Percentiles rank a stretch among this genome's conserved stretches.
Conservation (phyloP, 2,329 filamentous ascomycete species). For the Exserohilum turcica region DNA sequence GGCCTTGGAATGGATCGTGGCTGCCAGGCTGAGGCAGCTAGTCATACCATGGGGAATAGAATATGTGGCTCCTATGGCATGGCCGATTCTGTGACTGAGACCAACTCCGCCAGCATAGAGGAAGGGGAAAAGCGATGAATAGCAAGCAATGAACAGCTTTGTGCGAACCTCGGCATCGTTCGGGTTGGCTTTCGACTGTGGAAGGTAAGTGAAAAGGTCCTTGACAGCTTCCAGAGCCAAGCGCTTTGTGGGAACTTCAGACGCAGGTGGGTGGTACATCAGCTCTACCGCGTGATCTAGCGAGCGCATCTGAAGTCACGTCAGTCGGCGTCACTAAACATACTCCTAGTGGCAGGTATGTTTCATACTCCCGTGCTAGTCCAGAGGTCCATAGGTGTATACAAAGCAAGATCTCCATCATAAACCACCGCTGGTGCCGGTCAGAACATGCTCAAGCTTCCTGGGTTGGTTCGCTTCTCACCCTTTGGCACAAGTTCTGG, state of each 20-base stretch:
- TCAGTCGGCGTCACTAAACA: slow-evolving; percentile 6
- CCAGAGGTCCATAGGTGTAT: slow-evolving; percentile 59
- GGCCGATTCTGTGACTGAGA: slow-evolving; percentile 55
- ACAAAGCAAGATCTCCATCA: slow-evolving; percentile 56
- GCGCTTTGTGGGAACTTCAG: slow-evolving; percentile 56
- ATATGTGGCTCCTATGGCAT: slow-evolving; percentile 62
- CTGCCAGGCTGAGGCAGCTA: slow-evolving; percentile 59
- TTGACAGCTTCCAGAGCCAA: slow-evolving; percentile 55
- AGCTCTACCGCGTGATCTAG: slow-evolving; percentile 62
- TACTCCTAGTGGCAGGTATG: not conserved
- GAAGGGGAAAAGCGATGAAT: slow-evolving; percentile 55
- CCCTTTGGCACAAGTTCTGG: slow-evolving; percentile 52
- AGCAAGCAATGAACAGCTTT: slow-evolving; percentile 59
- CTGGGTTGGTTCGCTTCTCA: not conserved
- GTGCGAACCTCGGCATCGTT: slow-evolving; percentile 57
- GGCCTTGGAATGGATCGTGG: slow-evolving; percentile 60
- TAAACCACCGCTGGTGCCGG: slow-evolving; percentile 56
- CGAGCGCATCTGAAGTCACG: slow-evolving; percentile 50
- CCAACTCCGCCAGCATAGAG: slow-evolving; percentile 59
- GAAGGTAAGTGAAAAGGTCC: slow-evolving; percentile 59
- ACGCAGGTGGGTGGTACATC: slow-evolving; percentile 59
- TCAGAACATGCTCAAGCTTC: slow-evolving; percentile 9
- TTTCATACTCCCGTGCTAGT: slow-evolving; percentile 54
- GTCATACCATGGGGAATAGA: slow-evolving; percentile 62
- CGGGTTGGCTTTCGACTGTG: slow-evolving; percentile 55